Base-by-base conservation (phyloP, 2,329 filamentous ascomycete species). In the Fusarium abutilonis region DNA sequence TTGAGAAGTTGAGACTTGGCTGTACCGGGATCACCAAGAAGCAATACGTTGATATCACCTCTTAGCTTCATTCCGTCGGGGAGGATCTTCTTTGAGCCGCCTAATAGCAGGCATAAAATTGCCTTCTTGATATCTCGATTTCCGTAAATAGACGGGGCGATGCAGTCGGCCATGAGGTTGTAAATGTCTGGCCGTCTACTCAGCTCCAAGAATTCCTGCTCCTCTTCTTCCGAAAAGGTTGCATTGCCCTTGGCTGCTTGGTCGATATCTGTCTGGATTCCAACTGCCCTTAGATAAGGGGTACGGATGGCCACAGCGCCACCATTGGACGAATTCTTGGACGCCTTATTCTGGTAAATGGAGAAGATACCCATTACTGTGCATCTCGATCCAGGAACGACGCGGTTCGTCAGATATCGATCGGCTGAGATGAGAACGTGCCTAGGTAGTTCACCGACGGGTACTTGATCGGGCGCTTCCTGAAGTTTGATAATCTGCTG, bases 401-500 rank as follows among this genome's bases (percentile, higher is more conserved):
- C 95, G 47, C 93, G 87, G 74, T 99, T 99, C 10, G 94, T 95
- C 42, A 99, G 82, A 73, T 98, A 97, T 49, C 95, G 86, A 73
- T 99, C 95, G n/a, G 95, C 95, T 0, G 93, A 96, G 60, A 99
- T 91, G 60, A 98, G 85, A 41, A 99, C 96, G 70, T 99, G 95
- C 38, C 95, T 86, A 4, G 95, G 95, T 45, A 99, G 80, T 77
- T 99, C 95, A 79, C 95, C 95, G 2, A 99, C 95, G 0, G 95
- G 95, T 0, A 99, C 95, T 76, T 98, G 93, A 72, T 99, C 95
- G 2, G 95, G 95, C 0, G 94, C 95, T 77, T 99, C 95, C 74
- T 99, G 95, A 15, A 99, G 86, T 77, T 99, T 99, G 74, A 99
- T 90, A 58, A 99, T 92, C 76, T 99, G 95, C 77, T 99, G 95